A percentile compares a stretch with the other conserved stretches of the same genome.
These are phyloP conservation scores for Helianthus tuberosus DNA, from an alignment of 129 eudicot species.

Conservation along the genomic window DNA sequence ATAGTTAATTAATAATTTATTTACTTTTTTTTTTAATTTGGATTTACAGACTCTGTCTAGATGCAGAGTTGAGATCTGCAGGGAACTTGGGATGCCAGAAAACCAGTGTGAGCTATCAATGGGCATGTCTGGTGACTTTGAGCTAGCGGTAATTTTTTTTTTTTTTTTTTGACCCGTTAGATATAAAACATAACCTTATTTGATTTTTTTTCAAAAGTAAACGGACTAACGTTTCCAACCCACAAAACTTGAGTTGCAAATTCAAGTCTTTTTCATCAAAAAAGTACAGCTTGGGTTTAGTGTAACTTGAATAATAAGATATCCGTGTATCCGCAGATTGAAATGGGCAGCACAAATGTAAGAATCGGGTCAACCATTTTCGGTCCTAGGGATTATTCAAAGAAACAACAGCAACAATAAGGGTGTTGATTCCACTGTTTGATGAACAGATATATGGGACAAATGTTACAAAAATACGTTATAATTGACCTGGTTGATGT, in stretches of 20 bases:
- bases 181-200: not conserved
- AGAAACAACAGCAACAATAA: constrained; percentile 38
- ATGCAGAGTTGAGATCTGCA: constrained; percentile 77
- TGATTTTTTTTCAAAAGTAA: not conserved
- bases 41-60: constrained; percentile 61
- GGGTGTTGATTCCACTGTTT: not conserved
- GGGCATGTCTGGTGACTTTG: constrained; percentile 99
- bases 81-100: constrained; percentile 70
- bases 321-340: constrained; percentile 57
- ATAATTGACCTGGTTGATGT: not conserved
- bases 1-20: not conserved
- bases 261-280: not conserved
- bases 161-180: not conserved
- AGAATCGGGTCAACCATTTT: constrained; percentile 95
- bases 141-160: constrained; percentile 66
- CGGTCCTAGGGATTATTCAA: constrained; percentile 85
- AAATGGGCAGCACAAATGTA: constrained; percentile 92
- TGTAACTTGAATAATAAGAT: constrained; percentile 1
- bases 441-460: not conserved
- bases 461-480: not conserved
- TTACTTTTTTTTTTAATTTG: not conserved
- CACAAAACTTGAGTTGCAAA: not conserved
- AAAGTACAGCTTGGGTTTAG: not conserved
- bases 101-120: constrained; percentile 84
- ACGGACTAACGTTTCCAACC: not conserved